Evolutionary conservation across 2,329 filamentous ascomycete species (phyloP).

Genomic region (Penicillium sp.): DNA sequence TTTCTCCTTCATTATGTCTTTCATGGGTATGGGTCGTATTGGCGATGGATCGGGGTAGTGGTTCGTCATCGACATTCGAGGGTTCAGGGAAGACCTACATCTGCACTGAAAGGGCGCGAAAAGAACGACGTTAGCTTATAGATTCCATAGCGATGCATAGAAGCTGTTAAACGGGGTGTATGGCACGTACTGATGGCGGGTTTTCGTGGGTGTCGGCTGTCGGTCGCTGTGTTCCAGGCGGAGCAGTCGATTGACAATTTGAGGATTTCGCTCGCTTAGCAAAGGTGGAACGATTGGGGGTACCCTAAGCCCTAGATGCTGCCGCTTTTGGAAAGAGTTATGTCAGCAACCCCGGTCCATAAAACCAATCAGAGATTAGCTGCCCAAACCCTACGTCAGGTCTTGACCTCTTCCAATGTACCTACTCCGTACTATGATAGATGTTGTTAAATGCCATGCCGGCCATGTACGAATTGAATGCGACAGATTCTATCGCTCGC

Average conservation of each 20-base stretch:
- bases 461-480: background rate
- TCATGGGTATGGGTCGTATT: slow-evolving; percentile 18
- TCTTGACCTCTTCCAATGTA: background rate
- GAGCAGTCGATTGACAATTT: slow-evolving; percentile 38
- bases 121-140: slow-evolving; percentile 47
- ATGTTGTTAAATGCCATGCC: background rate
- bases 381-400: background rate
- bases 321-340: slow-evolving; percentile 16
- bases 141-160: slow-evolving; percentile 15
- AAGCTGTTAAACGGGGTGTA: slow-evolving; percentile 13
- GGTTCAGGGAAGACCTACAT: slow-evolving; percentile 62
- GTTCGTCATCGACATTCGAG: slow-evolving; percentile 27
- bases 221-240: slow-evolving; percentile 40
- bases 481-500: too few relatives aligned
- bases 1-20: slow-evolving; percentile 14
- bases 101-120: slow-evolving; percentile 64
- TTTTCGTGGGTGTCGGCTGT: slow-evolving; percentile 44
- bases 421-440: too few relatives aligned
- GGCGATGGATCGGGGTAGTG: slow-evolving; percentile 19
- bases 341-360: slow-evolving; percentile 11
- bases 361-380: slow-evolving; percentile 1
- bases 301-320: slow-evolving; percentile 42
- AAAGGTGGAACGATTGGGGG: slow-evolving; percentile 32
- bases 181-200: slow-evolving; percentile 47
- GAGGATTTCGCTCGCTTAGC: slow-evolving; percentile 44